Percentiles rank a stretch among this genome's conserved stretches.
These are phyloP conservation scores for Vicia faba DNA, from an alignment of 306 rosid genomes.

Conservation along the genomic window DNA sequence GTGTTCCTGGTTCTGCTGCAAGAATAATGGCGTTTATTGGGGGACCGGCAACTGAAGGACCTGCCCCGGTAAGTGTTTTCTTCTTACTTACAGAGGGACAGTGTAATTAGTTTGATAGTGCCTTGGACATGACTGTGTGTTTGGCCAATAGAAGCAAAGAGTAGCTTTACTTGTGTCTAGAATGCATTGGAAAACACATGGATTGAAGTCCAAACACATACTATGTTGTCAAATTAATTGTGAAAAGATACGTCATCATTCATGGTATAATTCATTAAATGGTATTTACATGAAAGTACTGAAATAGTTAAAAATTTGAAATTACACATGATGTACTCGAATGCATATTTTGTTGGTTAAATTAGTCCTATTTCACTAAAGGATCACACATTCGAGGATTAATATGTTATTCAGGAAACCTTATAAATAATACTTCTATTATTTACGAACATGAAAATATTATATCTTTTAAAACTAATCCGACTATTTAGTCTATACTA, in stretches of 20 bases:
- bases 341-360: neutral
- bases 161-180: neutral
- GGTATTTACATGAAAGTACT: too few relatives aligned
- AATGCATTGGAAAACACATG: neutral
- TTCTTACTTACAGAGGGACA: constrained; percentile 19
- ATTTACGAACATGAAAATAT: neutral
- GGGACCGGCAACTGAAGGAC: constrained; percentile 95
- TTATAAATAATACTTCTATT: neutral
- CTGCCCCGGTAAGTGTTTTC: constrained; percentile 77
- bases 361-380: neutral
- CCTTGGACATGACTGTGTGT: neutral
- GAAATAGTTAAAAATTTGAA: neutral
- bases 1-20: constrained; percentile 95
- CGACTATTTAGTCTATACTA: neutral
- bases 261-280: neutral
- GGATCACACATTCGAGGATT: neutral
- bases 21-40: constrained; percentile 93
- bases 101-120: neutral
- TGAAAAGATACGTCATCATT: neutral
- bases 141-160: neutral
- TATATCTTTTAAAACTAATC: neutral
- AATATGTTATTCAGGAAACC: neutral
- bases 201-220: constrained; percentile 6
- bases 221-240: constrained; percentile 2
- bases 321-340: neutral